These are phyloP conservation scores for Arachis hypogaea DNA, from an alignment of 306 rosid genomes.

Conservation along the genomic window DNA sequence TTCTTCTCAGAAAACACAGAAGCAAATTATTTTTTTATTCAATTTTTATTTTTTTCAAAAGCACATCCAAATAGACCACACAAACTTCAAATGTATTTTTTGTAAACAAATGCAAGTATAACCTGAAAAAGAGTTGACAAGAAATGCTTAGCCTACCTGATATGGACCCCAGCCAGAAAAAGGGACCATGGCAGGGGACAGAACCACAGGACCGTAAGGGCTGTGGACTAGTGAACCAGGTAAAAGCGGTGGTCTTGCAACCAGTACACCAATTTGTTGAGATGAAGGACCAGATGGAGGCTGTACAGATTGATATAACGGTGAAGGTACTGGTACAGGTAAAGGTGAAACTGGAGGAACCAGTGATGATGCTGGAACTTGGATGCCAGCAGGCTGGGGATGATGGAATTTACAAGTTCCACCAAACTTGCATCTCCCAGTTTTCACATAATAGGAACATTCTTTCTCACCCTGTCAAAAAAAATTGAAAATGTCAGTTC, in stretches of 20 bases:
- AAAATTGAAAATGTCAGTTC: conserved; percentile 29
- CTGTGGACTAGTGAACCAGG: conserved; percentile 72
- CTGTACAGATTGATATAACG: conserved; percentile 65
- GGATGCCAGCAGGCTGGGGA: conserved; percentile 73
- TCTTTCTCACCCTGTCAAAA: conserved; percentile 88
- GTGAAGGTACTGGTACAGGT: conserved; percentile 57
- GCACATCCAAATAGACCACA: too few relatives aligned
- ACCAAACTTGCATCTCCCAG: conserved; percentile 95
- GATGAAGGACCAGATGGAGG: conserved; percentile 79
- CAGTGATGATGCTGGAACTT: conserved; percentile 58
- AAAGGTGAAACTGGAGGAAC: conserved; percentile 58
- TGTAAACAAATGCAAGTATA: background rate
- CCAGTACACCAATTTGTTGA: conserved; percentile 74
- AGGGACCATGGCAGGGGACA: conserved; percentile 84
- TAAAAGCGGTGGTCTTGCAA: conserved; percentile 84
- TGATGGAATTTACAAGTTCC: conserved; percentile 92
- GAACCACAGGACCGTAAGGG: conserved; percentile 76
- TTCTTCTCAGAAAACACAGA: too few relatives aligned
- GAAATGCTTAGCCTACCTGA: conserved; percentile 62
- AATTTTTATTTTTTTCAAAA: too few relatives aligned
- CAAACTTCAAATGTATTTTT: too few relatives aligned
- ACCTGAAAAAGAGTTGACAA: conserved; percentile 34
- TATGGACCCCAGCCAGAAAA: conserved; percentile 81
- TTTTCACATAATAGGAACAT: conserved; percentile 92
- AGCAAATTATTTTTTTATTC: too few relatives aligned